A percentile compares a stretch with the other conserved stretches of the same genome.
Evolutionary conservation across 441 rosid genomes (phyloP).

Genomic region (Pelargonium australe): DNA sequence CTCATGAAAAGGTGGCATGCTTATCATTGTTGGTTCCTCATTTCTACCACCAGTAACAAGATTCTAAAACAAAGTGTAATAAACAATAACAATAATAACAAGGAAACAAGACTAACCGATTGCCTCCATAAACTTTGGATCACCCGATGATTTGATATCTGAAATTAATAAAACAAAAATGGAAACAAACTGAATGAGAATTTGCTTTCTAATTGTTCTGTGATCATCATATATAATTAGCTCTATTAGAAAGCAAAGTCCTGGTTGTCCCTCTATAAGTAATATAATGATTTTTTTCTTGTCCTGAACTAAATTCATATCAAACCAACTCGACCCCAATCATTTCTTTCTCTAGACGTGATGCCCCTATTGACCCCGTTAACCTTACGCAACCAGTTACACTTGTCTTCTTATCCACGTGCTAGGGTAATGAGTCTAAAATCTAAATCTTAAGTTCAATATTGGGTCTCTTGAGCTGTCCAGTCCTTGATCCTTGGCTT

Average conservation of each 20-base stretch:
- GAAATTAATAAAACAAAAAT: constrained; percentile 27
- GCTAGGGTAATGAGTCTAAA: too few species aligned
- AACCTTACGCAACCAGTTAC: too few species aligned
- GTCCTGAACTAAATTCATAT: neutral
- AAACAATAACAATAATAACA: neutral
- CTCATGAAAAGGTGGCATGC: neutral
- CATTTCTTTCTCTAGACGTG: too few species aligned
- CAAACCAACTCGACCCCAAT: too few species aligned
- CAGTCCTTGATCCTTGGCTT: too few species aligned
- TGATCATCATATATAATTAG: neutral
- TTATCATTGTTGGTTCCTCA: neutral
- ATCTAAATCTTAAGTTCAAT: too few species aligned
- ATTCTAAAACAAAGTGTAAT: neutral
- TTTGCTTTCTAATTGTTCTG: too few species aligned
- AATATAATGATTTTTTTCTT: neutral
- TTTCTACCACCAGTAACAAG: neutral
- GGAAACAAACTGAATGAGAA: neutral
- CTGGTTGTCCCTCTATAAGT: neutral
- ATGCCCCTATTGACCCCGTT: too few species aligned
- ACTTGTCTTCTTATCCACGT: too few species aligned
- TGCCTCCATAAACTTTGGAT: constrained; percentile 76
- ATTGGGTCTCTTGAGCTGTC: too few species aligned
- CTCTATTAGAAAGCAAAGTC: neutral
- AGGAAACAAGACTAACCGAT: constrained; percentile 53
- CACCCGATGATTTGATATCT: constrained; percentile 81